These are phyloP conservation scores for Acorus gramineus DNA, from an alignment of 106 monocot genomes.

Conservation along the genomic window DNA sequence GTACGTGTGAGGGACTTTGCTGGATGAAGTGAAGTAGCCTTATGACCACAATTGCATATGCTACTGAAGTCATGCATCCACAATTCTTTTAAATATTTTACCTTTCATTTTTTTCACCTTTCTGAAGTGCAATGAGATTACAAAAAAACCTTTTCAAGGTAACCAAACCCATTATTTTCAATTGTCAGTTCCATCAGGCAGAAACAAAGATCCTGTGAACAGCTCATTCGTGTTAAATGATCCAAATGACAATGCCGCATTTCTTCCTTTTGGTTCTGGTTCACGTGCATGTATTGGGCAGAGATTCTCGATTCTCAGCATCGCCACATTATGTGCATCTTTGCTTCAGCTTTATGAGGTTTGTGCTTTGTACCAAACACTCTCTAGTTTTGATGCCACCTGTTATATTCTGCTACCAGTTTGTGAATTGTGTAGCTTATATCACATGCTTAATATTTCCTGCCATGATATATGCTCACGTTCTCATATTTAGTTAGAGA, in stretches of 20 bases:
- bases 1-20: no score
- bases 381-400: background rate
- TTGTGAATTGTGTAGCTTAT: background rate
- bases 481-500: no score
- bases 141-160: background rate
- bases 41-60: no score
- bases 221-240: background rate
- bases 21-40: no score
- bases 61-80: no score
- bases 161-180: background rate
- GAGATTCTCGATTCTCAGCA: slow-evolving; percentile 32
- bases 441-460: no score
- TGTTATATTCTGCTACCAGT: background rate
- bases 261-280: slow-evolving; percentile 71
- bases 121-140: no score
- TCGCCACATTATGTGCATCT: slow-evolving; percentile 39
- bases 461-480: no score
- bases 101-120: no score
- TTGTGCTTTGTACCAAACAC: background rate
- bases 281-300: slow-evolving; percentile 57
- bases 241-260: slow-evolving; percentile 17
- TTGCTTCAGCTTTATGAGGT: slow-evolving; percentile 51
- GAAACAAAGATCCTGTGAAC: background rate
- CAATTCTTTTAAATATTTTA: no score
- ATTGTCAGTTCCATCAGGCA: slow-evolving; percentile 3